Evolutionary conservation across 129 eudicot genomes (phyloP).

Genomic region (Centella asiatica): DNA sequence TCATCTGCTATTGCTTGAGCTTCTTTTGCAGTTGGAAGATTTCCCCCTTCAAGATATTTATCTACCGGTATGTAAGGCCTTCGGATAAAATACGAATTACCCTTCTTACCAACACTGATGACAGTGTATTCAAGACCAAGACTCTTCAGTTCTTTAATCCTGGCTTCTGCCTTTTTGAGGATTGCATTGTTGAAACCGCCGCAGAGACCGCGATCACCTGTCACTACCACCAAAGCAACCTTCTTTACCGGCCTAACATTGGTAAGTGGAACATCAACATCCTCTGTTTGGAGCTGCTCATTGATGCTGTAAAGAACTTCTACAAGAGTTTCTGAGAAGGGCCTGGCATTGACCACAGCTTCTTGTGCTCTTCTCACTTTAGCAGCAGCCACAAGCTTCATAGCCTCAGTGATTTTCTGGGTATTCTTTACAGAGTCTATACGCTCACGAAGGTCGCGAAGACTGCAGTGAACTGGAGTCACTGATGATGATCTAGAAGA

Average conservation of each 20-base stretch:
- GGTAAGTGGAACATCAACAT: constrained; percentile 47
- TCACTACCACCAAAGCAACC: constrained; percentile 50
- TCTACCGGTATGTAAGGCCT: constrained; percentile 38
- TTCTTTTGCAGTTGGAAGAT: constrained; percentile 41
- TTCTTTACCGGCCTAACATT: constrained; percentile 44
- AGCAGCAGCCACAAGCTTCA: constrained; percentile 61
- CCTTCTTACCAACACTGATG: constrained; percentile 54
- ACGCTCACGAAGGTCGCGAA: constrained; percentile 45
- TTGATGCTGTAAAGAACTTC: constrained; percentile 47
- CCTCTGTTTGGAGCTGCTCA: constrained; percentile 40
- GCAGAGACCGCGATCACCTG: constrained; percentile 58
- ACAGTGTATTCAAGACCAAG: constrained; percentile 40
- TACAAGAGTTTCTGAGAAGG: constrained; percentile 48
- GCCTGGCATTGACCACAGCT: constrained; percentile 45
- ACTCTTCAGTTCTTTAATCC: constrained; percentile 29
- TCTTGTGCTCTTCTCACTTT: constrained; percentile 57
- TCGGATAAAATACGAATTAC: constrained; percentile 36
- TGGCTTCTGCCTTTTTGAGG: constrained; percentile 38
- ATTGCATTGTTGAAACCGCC: constrained; percentile 48
- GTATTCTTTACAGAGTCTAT: constrained; percentile 43
- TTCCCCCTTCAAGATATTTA: constrained; percentile 30
- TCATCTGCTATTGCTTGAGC: constrained; percentile 57
- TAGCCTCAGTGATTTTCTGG: constrained; percentile 55
- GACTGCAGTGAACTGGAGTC: constrained; percentile 33
- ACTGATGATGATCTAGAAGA: constrained; percentile 18